phyloP scores from a whole-genome alignment of 2,329 filamentous ascomycete species.

The Fusarium nodosum region DNA sequence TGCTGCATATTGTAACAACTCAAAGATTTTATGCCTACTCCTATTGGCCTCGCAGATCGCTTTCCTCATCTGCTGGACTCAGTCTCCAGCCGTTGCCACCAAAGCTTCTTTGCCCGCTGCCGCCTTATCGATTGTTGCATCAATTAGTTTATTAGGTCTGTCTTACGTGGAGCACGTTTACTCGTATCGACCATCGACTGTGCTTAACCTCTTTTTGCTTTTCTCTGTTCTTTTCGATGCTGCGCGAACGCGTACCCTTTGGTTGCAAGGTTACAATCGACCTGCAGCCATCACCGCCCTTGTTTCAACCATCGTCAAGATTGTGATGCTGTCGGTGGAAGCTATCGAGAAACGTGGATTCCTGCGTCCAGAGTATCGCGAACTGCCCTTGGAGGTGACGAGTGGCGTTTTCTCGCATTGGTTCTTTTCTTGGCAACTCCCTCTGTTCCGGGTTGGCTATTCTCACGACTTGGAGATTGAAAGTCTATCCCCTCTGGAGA shows the following conservation, averaged over 20 bases:
- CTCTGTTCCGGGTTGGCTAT: conserved; percentile 35
- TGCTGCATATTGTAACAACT: conserved; percentile 23
- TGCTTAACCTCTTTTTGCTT: conserved; percentile 35
- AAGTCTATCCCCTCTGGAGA: conserved; percentile 25
- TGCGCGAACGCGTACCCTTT: conserved; percentile 32
- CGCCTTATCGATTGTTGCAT: conserved; percentile 29
- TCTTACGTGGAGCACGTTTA: conserved; percentile 42
- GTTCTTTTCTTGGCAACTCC: conserved; percentile 39
- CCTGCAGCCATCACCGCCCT: conserved; percentile 18
- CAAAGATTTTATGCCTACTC: conserved; percentile 16
- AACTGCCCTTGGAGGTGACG: conserved; percentile 21
- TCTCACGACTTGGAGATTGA: conserved; percentile 26
- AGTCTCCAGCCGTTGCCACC: conserved; percentile 14
- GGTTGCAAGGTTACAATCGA: conserved; percentile 34
- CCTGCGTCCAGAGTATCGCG: conserved; percentile 24
- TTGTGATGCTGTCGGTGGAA: conserved; percentile 22
- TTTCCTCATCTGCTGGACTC: conserved; percentile 30
- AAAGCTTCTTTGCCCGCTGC: conserved; percentile 32
- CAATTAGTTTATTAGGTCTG: conserved; percentile 17
- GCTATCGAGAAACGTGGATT: conserved; percentile 30
- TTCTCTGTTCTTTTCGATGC: conserved; percentile 35
- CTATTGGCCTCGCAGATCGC: conserved; percentile 29
- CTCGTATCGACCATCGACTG: conserved; percentile 38
- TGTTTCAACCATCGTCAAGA: conserved; percentile 28
- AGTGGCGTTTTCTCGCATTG: conserved; percentile 31